Conservation (phyloP, 2,329 filamentous ascomycete species). For the Clonostachys chloroleuca region DNA sequence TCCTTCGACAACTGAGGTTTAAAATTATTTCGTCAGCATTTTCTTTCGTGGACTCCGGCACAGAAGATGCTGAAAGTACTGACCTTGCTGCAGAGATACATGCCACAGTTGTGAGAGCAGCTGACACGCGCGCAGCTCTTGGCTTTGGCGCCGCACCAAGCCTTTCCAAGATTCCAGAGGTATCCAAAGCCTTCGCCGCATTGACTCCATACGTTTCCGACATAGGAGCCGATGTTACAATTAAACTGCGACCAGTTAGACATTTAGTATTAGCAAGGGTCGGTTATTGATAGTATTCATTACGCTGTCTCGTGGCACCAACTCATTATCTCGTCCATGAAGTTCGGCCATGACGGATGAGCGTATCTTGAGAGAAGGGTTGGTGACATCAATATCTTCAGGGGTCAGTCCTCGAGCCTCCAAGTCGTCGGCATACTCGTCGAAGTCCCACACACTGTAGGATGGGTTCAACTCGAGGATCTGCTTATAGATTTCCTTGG, state of each 20-base stretch:
- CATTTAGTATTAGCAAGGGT: too few relatives aligned
- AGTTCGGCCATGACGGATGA: too few relatives aligned
- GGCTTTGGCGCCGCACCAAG: not conserved
- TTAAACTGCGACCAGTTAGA: too few relatives aligned
- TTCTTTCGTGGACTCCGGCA: not conserved
- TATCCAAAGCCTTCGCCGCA: not conserved
- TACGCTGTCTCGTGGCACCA: too few relatives aligned
- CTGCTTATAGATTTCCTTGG: not conserved
- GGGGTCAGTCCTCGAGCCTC: not conserved
- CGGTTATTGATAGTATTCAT: too few relatives aligned
- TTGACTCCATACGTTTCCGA: not conserved
- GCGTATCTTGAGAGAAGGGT: not conserved
- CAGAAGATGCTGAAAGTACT: not conserved
- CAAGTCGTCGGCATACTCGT: not conserved
- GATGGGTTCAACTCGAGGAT: not conserved
- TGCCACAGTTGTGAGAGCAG: not conserved
- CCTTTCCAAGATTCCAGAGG: not conserved
- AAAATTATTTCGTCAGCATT: too few relatives aligned
- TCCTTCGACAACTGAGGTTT: too few relatives aligned
- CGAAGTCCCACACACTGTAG: not conserved
- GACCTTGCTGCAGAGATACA: not conserved
- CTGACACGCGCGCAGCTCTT: not conserved
- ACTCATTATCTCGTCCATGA: too few relatives aligned
- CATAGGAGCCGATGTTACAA: too few relatives aligned
- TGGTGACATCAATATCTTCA: not conserved